Evolutionary conservation across 192 early-diverging fungal species (phyloP).

Genomic region (Coemansia sp.): DNA sequence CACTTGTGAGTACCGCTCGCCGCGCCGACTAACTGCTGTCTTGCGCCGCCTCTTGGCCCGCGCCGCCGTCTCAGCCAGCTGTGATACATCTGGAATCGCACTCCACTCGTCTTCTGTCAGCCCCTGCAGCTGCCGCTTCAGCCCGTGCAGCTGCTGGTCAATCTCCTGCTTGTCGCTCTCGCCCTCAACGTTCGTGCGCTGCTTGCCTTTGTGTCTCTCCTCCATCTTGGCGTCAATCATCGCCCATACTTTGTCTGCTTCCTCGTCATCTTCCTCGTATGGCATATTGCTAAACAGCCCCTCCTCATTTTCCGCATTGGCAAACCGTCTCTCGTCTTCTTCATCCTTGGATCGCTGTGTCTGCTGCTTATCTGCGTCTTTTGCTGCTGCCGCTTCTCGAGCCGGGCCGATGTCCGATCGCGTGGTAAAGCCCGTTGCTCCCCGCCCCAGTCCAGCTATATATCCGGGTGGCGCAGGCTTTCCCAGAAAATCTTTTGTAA

Average conservation of each 20-base stretch:
- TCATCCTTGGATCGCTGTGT: constrained; percentile 1
- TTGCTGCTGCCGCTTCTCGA: constrained; percentile 62
- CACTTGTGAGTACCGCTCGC: constrained; percentile 53
- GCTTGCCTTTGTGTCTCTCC: constrained; percentile 74
- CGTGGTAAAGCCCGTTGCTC: constrained; percentile 97
- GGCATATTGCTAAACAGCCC: constrained; percentile 84
- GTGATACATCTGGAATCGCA: constrained; percentile 65
- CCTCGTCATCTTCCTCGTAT: constrained; percentile 96
- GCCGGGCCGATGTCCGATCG: constrained; percentile 97
- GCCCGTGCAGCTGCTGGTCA: constrained; percentile 84
- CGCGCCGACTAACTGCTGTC: constrained; percentile 24
- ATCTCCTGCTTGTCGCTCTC: constrained; percentile 72
- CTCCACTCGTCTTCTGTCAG: constrained; percentile 90
- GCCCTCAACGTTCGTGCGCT: constrained; percentile 62
- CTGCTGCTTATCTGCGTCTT: constrained; percentile 2
- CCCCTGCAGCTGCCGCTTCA: constrained; percentile 78
- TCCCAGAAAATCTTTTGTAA: constrained; percentile 85
- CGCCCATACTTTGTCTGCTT: constrained; percentile 92
- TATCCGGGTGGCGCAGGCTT: constrained; percentile 94
- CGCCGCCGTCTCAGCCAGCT: constrained; percentile 63
- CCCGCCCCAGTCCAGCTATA: constrained; percentile 95
- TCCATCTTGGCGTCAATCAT: constrained; percentile 90
- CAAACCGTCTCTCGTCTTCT: constrained; percentile 47
- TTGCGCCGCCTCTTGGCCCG: constrained; percentile 71
- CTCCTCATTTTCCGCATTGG: constrained; percentile 92